Evolutionary conservation across 2,329 filamentous ascomycete species (phyloP), one percentile per base, ranked within the genome.

Genomic region (Aspergillus fijiensis): DNA sequence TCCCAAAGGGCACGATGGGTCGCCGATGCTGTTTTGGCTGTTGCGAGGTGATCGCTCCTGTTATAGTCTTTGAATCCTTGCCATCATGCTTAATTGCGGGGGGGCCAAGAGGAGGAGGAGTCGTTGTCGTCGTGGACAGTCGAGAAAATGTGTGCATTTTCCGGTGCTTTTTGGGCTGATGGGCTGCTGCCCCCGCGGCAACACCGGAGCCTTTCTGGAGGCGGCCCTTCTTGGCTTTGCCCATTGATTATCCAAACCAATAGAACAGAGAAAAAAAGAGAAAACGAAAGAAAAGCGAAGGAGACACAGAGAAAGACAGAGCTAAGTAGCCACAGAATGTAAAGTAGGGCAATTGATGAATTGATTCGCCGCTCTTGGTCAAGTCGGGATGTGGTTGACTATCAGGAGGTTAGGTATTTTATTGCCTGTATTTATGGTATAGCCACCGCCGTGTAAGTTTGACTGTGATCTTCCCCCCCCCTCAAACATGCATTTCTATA

Each of bases 1-100:
- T 73, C 39, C 72, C 65, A 64, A 80, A 80, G 1, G 78, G 79
- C 51, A 78, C 70, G 50, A 72, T 72, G 14, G 75, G 74, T 47
- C 68, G 65, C 45, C 67, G 68, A 51, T 73, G 67, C 14, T 69
- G 69, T 23, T 35, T 61, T 31, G 70, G 61, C 16, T 66, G 61
- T 19, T 45, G 39, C 16, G 16, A 45, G 39, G 39, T 19, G 16
- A 16, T 5, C 16, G 5, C 39, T 16, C 39, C 39, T n/a, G 39
- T 45, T 16, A 3, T 16, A n/a, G 7, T 45, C 42, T 57, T 63
- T 19, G 57, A 50, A 14, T 59, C 66, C 16, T 49, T 58, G n/a
- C 49, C 59, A 1, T 56, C 60, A 31, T 55, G 49, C 35, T 59
- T 58, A 29, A 25, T 51, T 16, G 51, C 61, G 45, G 52, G 25